phyloP scores from a whole-genome alignment of 768 basidiomycete genomes.

The Collybia mongolica region DNA sequence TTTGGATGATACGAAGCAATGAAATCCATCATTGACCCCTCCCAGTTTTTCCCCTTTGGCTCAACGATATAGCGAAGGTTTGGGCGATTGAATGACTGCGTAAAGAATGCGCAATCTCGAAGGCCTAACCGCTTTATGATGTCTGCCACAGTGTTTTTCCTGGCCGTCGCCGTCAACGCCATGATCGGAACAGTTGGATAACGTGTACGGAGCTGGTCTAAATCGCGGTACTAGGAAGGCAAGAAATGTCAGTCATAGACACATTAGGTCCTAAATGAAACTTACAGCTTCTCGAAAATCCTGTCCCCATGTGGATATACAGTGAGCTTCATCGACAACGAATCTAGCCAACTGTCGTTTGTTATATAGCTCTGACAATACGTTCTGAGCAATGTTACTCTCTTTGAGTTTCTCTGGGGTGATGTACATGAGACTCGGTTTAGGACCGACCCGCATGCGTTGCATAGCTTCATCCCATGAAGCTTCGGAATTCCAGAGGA shows the following conservation, averaged over 20 bases:
- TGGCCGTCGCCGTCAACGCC: conserved; percentile 96
- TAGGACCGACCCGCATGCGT: conserved; percentile 43
- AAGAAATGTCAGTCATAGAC: neutral
- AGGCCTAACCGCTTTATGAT: conserved; percentile 73
- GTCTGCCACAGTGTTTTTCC: conserved; percentile 72
- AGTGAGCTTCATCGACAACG: conserved; percentile 96
- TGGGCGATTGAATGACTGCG: conserved; percentile 90
- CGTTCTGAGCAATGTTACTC: conserved; percentile 51
- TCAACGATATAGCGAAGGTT: conserved; percentile 80
- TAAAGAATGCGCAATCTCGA: conserved; percentile 53
- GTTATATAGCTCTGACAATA: conserved; percentile 58
- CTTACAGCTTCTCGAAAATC: conserved; percentile 85
- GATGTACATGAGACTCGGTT: conserved; percentile 76
- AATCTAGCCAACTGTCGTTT: conserved; percentile 73
- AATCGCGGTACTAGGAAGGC: conserved; percentile 56
- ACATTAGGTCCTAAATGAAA: conserved; percentile 3
- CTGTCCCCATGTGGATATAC: conserved; percentile 92
- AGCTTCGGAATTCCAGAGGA: conserved; percentile 64
- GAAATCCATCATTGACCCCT: conserved; percentile 66
- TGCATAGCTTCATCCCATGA: conserved; percentile 35
- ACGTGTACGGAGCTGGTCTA: conserved; percentile 66
- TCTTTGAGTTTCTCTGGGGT: conserved; percentile 88
- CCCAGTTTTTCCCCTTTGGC: conserved; percentile 37
- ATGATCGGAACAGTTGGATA: conserved; percentile 88
- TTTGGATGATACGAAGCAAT: conserved; percentile 57